These are phyloP conservation scores for Lasiosphaeris hirsuta DNA, from an alignment of 495 filamentous ascomycete genomes.

Conservation along the genomic window DNA sequence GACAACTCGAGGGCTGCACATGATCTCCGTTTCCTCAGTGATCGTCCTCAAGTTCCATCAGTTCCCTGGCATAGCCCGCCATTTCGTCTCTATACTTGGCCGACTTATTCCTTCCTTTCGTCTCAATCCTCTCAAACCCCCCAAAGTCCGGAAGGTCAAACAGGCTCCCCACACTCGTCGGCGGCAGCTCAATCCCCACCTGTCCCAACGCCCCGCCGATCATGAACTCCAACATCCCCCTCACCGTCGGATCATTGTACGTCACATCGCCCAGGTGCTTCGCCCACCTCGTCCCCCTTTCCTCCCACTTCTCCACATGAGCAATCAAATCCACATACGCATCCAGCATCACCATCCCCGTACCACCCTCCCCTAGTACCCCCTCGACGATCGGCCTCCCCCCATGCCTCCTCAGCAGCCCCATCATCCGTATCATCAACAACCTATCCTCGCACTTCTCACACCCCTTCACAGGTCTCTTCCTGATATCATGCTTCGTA, in stretches of 20 bases:
- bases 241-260: background rate
- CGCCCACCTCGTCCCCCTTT: background rate
- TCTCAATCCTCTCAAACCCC: too few relatives aligned
- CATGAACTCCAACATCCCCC: background rate
- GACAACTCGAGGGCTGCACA: too few relatives aligned
- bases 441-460: background rate
- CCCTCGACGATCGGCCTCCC: background rate
- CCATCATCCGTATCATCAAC: background rate
- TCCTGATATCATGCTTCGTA: background rate
- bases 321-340: background rate
- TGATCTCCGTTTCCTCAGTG: too few relatives aligned
- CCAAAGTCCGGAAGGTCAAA: too few relatives aligned
- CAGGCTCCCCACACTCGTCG: background rate
- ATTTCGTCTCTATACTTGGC: too few relatives aligned
- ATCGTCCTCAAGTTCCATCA: too few relatives aligned
- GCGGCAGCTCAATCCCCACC: background rate
- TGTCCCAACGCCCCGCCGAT: background rate
- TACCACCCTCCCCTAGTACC: background rate
- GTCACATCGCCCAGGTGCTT: constrained; percentile 1
- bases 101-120: too few relatives aligned
- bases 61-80: too few relatives aligned
- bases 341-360: background rate
- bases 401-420: background rate
- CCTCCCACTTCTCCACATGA: background rate
- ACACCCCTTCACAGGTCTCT: background rate